phyloP scores from a whole-genome alignment of 202 grass and related monocot genomes.

The Carex arenaria region DNA sequence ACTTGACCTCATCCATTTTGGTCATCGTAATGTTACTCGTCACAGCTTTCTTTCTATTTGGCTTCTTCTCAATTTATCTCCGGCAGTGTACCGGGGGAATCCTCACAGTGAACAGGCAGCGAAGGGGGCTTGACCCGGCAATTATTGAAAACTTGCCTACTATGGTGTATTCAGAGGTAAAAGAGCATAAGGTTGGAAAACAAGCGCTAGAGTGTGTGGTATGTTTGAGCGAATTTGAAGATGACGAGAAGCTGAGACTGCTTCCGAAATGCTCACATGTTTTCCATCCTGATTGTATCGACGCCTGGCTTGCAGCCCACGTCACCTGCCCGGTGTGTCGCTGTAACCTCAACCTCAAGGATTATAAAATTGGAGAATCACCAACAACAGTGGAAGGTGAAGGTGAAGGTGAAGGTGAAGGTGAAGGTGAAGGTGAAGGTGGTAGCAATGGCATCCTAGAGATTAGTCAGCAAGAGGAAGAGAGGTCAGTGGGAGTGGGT shows the following conservation, averaged over 20 bases:
- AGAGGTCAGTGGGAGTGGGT: not conserved
- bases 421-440: not conserved
- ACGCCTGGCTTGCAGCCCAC: conserved; percentile 69
- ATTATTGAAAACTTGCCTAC: conserved; percentile 59
- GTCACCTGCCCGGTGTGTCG: conserved; percentile 91
- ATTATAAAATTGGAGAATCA: not conserved
- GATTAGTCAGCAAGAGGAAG: not conserved
- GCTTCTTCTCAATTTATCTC: conserved; percentile 79
- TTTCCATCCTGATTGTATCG: conserved; percentile 87
- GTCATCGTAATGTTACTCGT: conserved; percentile 71
- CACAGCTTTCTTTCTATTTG: conserved; percentile 67
- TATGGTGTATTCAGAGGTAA: conserved; percentile 84
- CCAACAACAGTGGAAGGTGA: not conserved
- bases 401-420: not conserved
- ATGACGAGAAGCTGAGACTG: conserved; percentile 69
- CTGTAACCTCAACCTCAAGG: conserved; percentile 56
- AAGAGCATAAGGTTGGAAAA: conserved; percentile 62
- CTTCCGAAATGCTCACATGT: conserved; percentile 77
- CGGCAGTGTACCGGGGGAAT: conserved; percentile 47
- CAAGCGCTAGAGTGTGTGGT: conserved; percentile 77
- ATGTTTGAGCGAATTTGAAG: conserved; percentile 89
- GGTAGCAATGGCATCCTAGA: not conserved
- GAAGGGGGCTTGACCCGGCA: conserved; percentile 45
- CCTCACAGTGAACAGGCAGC: conserved; percentile 12
- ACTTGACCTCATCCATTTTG: conserved; percentile 60